These are phyloP conservation scores for Flammula alnicola DNA, from an alignment of 1,284 basidiomycete species.

Conservation along the genomic window DNA sequence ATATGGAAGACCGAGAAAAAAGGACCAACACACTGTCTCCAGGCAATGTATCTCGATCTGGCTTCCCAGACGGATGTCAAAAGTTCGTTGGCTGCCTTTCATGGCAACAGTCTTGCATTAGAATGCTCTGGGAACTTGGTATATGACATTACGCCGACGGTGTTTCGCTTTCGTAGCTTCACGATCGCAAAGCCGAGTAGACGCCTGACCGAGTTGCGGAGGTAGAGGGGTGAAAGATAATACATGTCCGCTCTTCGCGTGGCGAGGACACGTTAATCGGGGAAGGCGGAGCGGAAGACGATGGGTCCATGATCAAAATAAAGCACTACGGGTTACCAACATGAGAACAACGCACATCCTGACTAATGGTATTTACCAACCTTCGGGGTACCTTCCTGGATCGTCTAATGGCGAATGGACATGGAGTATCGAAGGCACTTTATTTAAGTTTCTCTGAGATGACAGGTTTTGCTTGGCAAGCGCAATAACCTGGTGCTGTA, in stretches of 20 bases:
- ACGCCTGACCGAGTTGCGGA: conserved; percentile 10
- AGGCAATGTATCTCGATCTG: background rate
- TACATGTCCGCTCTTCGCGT: conserved; percentile 1
- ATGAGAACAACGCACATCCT: too few relatives aligned
- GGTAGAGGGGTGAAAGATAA: conserved; percentile 16
- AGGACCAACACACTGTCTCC: background rate
- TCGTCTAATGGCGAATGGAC: too few relatives aligned
- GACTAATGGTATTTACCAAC: too few relatives aligned
- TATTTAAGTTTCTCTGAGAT: too few relatives aligned
- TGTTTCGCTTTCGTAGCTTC: conserved; percentile 9
- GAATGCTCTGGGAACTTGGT: conserved; percentile 11
- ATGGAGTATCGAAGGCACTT: too few relatives aligned
- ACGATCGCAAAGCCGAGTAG: conserved; percentile 13
- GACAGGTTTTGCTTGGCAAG: too few relatives aligned
- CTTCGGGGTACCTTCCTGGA: too few relatives aligned
- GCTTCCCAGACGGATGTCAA: conserved; percentile 1
- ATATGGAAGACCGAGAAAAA: conserved; percentile 8
- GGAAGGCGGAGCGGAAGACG: conserved; percentile 6
- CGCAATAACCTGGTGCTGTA: too few relatives aligned
- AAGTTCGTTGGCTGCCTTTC: background rate
- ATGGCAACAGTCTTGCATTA: conserved; percentile 3
- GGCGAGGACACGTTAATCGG: background rate
- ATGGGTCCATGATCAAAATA: too few relatives aligned
- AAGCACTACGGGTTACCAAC: too few relatives aligned
- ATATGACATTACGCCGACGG: conserved; percentile 8